phyloP scores from a whole-genome alignment of 2,329 filamentous ascomycete genomes.

The Xylariaceae sp. region DNA sequence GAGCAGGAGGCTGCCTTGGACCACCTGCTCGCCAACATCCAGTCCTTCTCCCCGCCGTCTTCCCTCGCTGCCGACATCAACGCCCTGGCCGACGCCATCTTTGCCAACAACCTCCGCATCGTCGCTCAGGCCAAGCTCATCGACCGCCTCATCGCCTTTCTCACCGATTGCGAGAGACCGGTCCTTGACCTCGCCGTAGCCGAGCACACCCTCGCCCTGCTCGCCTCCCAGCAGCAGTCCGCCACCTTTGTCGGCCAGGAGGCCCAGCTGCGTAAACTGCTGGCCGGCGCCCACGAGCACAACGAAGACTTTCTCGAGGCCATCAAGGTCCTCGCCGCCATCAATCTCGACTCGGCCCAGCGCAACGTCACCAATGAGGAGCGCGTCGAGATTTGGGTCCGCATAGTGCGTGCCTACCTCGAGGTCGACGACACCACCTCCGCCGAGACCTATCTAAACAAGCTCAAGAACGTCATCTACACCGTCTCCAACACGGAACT shows the following conservation, averaged over 20 bases:
- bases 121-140: slow-evolving; percentile 73
- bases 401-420: slow-evolving; percentile 89
- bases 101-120: slow-evolving; percentile 68
- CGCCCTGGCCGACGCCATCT: slow-evolving; percentile 64
- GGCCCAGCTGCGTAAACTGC: slow-evolving; percentile 72
- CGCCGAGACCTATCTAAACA: slow-evolving; percentile 87
- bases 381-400: slow-evolving; percentile 83
- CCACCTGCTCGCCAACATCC: slow-evolving; percentile 43
- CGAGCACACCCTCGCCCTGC: slow-evolving; percentile 65
- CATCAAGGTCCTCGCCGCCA: slow-evolving; percentile 74
- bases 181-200: slow-evolving; percentile 75
- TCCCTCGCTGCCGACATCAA: slow-evolving; percentile 57
- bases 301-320: slow-evolving; percentile 79
- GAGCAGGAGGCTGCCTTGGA: slow-evolving; percentile 49
- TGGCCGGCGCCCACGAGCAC: slow-evolving; percentile 79
- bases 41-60: slow-evolving; percentile 38
- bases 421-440: slow-evolving; percentile 87
- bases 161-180: slow-evolving; percentile 58
- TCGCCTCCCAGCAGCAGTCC: slow-evolving; percentile 60
- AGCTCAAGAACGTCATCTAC: slow-evolving; percentile 89
- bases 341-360: slow-evolving; percentile 86
- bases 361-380: slow-evolving; percentile 78
- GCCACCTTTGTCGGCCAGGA: slow-evolving; percentile 82
- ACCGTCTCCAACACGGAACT: slow-evolving; percentile 71
- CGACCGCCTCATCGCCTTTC: slow-evolving; percentile 60